A percentile compares a stretch with the other conserved stretches of the same genome.
These are phyloP conservation scores for Cucumis melo DNA, from an alignment of 306 rosid species.

Conservation along the genomic window DNA sequence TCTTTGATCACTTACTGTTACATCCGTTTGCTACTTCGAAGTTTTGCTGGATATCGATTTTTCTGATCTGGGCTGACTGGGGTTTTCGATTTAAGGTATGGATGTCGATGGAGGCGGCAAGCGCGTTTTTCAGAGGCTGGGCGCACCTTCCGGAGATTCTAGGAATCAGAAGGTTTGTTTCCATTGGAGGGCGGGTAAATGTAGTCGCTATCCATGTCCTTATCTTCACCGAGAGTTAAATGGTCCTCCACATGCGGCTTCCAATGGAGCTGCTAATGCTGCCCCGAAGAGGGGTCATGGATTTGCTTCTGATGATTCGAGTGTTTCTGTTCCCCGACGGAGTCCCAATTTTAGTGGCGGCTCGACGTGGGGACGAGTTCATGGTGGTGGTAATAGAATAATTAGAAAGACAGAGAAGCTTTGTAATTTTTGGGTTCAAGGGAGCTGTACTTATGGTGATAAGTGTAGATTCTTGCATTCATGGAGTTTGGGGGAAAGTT, in stretches of 20 bases:
- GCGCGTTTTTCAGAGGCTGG: slow-evolving; percentile 61
- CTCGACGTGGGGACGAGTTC: slow-evolving; percentile 48
- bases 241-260: slow-evolving; percentile 5
- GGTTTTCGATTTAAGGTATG: slow-evolving; percentile 24
- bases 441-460: slow-evolving; percentile 65
- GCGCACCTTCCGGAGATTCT: slow-evolving; percentile 30
- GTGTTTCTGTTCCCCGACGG: slow-evolving; percentile 37
- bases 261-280: slow-evolving; percentile 27
- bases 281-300: slow-evolving; percentile 50
- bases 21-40: neutral
- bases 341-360: slow-evolving; percentile 31
- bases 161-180: slow-evolving; percentile 66
- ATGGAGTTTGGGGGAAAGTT: slow-evolving; percentile 83
- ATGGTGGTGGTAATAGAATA: slow-evolving; percentile 24
- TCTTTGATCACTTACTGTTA: neutral
- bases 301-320: slow-evolving; percentile 29
- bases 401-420: slow-evolving; percentile 56
- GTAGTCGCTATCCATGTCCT: slow-evolving; percentile 64
- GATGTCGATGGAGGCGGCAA: slow-evolving; percentile 66
- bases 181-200: slow-evolving; percentile 94
- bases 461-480: slow-evolving; percentile 67
- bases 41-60: neutral
- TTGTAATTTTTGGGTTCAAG: slow-evolving; percentile 69
- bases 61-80: neutral
- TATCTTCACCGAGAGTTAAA: slow-evolving; percentile 60